Evolutionary conservation across 306 rosid species (phyloP).

Genomic region (Datisca glomerata): DNA sequence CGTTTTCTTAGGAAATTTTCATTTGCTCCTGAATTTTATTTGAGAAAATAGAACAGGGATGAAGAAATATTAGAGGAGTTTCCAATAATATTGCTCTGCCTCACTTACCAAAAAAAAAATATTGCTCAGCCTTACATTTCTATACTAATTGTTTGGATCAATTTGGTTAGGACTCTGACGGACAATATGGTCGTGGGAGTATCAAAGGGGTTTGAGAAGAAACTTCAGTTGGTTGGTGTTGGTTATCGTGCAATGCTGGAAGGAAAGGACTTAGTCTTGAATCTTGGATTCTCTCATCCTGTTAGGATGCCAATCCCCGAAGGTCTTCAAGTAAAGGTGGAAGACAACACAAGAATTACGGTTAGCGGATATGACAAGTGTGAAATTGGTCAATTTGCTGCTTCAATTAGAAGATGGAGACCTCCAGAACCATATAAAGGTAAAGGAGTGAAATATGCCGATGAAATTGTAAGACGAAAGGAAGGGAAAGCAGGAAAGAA

Average conservation of each 20-base stretch:
- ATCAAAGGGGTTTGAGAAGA: too few relatives aligned
- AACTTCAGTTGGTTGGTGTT: too few relatives aligned
- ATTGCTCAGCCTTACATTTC: not conserved
- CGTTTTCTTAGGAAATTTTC: too few relatives aligned
- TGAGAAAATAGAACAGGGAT: too few relatives aligned
- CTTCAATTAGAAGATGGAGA: slow-evolving; percentile 82
- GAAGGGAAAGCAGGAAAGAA: slow-evolving; percentile 97
- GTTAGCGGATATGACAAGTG: slow-evolving; percentile 82
- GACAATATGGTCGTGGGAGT: slow-evolving; percentile 85
- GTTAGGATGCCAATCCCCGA: slow-evolving; percentile 72
- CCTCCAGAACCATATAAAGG: slow-evolving; percentile 99
- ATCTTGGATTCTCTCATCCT: slow-evolving; percentile 97
- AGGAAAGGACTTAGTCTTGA: slow-evolving; percentile 64
- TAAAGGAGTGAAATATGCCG: slow-evolving; percentile 93
- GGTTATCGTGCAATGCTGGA: slow-evolving; percentile 87
- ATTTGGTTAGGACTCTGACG: slow-evolving; percentile 64
- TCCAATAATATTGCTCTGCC: too few relatives aligned
- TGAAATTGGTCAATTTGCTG: slow-evolving; percentile 88
- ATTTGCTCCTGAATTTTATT: too few relatives aligned
- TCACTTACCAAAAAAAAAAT: too few relatives aligned
- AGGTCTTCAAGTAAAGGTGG: slow-evolving; percentile 78
- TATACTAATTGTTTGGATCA: slow-evolving; percentile 4
- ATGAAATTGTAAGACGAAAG: slow-evolving; percentile 78
- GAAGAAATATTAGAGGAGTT: too few relatives aligned
- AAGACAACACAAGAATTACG: slow-evolving; percentile 72